These are phyloP conservation scores for Scedosporium minutisporum DNA, from an alignment of 2,329 filamentous ascomycete genomes.

Conservation along the genomic window DNA sequence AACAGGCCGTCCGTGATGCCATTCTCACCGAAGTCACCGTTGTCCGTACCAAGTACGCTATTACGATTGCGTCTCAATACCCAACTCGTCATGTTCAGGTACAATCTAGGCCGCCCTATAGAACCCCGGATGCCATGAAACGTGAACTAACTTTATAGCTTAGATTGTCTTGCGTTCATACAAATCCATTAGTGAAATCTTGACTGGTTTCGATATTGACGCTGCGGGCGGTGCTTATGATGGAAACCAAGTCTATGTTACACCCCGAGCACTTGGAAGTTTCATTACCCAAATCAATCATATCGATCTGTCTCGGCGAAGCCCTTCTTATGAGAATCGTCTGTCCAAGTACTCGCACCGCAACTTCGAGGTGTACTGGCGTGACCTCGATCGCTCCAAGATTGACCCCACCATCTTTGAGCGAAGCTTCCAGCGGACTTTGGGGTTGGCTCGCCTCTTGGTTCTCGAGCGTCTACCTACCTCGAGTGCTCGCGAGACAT, in stretches of 20 bases:
- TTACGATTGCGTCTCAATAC: slow-evolving; percentile 78
- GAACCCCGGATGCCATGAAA: not conserved
- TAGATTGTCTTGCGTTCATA: slow-evolving; percentile 79
- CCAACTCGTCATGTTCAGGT: slow-evolving; percentile 70
- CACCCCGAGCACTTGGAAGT: slow-evolving; percentile 65
- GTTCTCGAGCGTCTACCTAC: slow-evolving; percentile 72
- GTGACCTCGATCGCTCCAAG: slow-evolving; percentile 60
- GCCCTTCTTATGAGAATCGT: slow-evolving; percentile 79
- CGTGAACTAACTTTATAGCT: slow-evolving; percentile 8
- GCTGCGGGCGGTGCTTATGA: slow-evolving; percentile 74
- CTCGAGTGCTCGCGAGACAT: slow-evolving; percentile 55
- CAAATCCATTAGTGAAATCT: slow-evolving; percentile 72
- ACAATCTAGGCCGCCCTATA: slow-evolving; percentile 7
- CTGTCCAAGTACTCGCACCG: slow-evolving; percentile 77
- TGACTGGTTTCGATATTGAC: slow-evolving; percentile 84
- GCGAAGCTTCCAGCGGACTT: slow-evolving; percentile 63
- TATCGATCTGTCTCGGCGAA: slow-evolving; percentile 68
- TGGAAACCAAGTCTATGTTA: slow-evolving; percentile 68
- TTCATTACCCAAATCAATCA: slow-evolving; percentile 78
- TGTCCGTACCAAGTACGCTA: slow-evolving; percentile 75
- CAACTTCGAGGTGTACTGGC: slow-evolving; percentile 78
- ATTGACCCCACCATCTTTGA: slow-evolving; percentile 84
- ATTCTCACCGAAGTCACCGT: slow-evolving; percentile 77
- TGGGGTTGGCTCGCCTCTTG: slow-evolving; percentile 69
- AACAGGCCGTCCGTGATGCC: slow-evolving; percentile 62